phyloP scores from a whole-genome alignment of 352 stramenopile species.

The Globisporangium echinulatum region DNA sequence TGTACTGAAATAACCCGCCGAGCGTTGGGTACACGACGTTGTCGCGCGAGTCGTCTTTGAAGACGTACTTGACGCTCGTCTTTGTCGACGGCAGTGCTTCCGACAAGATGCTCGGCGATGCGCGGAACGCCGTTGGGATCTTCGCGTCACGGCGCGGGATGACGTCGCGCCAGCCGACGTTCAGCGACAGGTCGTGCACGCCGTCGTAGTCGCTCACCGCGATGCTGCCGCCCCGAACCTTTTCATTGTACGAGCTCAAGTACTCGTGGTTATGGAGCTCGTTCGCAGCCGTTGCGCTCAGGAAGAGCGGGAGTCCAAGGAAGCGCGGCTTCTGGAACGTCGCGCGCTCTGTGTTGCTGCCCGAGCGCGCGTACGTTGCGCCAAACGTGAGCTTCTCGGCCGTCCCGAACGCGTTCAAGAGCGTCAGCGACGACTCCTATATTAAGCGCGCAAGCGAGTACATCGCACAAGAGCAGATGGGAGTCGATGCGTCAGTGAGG shows the following conservation, averaged over 20 bases:
- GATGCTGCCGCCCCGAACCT: slow-evolving; percentile 75
- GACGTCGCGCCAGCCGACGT: slow-evolving; percentile 83
- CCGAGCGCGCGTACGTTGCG: slow-evolving; percentile 77
- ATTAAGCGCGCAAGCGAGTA: too few species aligned
- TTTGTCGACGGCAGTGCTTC: slow-evolving; percentile 88
- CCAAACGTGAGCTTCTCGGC: slow-evolving; percentile 80
- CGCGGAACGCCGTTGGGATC: slow-evolving; percentile 84
- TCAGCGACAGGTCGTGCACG: slow-evolving; percentile 81
- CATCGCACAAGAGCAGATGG: too few species aligned
- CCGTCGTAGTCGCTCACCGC: slow-evolving; percentile 83
- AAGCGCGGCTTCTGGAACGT: slow-evolving; percentile 86
- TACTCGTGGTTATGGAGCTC: slow-evolving; percentile 86
- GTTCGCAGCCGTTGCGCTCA: slow-evolving; percentile 71
- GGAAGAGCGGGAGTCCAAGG: slow-evolving; percentile 70
- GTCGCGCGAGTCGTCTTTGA: slow-evolving; percentile 86
- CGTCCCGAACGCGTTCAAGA: slow-evolving; percentile 79
- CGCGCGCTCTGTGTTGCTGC: slow-evolving; percentile 78
- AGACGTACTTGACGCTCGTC: slow-evolving; percentile 91
- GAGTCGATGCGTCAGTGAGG: too few species aligned
- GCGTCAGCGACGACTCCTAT: slow-evolving; percentile 76
- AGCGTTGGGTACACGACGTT: slow-evolving; percentile 79
- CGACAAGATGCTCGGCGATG: slow-evolving; percentile 86
- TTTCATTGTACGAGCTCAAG: slow-evolving; percentile 86
- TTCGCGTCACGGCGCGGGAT: slow-evolving; percentile 78
- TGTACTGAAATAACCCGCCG: slow-evolving; percentile 88